Conservation (phyloP, 768 basidiomycete genomes). For the Lentinula boryana region DNA sequence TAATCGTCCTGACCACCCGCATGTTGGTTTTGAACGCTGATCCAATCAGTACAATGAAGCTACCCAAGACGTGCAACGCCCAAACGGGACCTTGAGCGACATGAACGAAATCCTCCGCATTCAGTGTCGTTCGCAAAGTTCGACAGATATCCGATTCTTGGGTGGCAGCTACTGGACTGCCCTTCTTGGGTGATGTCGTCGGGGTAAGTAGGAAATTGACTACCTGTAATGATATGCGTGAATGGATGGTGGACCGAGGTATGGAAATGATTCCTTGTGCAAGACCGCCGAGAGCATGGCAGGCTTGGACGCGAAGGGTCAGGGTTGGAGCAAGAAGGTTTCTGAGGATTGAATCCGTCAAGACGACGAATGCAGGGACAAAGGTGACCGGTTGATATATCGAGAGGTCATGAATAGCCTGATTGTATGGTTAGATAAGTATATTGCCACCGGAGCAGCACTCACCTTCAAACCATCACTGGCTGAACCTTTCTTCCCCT, state of each 20-base stretch:
- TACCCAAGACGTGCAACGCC: conserved; percentile 63
- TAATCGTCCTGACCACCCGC: conserved; percentile 38
- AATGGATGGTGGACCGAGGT: conserved; percentile 42
- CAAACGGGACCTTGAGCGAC: conserved; percentile 76
- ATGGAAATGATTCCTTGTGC: conserved; percentile 47
- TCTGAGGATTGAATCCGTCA: conserved; percentile 55
- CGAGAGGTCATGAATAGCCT: conserved; percentile 73
- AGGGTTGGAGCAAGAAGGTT: conserved; percentile 62
- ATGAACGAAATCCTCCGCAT: conserved; percentile 46
- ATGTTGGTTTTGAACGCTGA: conserved; percentile 41
- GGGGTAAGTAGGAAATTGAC: conserved; percentile 45
- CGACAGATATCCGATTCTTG: conserved; percentile 52
- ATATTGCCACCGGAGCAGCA: conserved; percentile 7
- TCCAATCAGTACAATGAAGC: conserved; percentile 61
- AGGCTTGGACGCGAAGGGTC: conserved; percentile 64
- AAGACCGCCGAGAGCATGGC: conserved; percentile 69
- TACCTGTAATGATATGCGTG: conserved; percentile 40
- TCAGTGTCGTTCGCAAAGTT: conserved; percentile 60
- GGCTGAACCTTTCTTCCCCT: conserved; percentile 81
- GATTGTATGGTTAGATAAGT: conserved; percentile 8
- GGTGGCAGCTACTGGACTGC: conserved; percentile 21
- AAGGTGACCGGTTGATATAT: conserved; percentile 60
- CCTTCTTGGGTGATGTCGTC: conserved; percentile 24
- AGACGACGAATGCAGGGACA: conserved; percentile 52
- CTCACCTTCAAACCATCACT: conserved; percentile 74